A percentile compares a stretch with the other conserved stretches of the same genome.
phyloP scores from a whole-genome alignment of 2,329 filamentous ascomycete genomes.

The Fusarium duplospermum region DNA sequence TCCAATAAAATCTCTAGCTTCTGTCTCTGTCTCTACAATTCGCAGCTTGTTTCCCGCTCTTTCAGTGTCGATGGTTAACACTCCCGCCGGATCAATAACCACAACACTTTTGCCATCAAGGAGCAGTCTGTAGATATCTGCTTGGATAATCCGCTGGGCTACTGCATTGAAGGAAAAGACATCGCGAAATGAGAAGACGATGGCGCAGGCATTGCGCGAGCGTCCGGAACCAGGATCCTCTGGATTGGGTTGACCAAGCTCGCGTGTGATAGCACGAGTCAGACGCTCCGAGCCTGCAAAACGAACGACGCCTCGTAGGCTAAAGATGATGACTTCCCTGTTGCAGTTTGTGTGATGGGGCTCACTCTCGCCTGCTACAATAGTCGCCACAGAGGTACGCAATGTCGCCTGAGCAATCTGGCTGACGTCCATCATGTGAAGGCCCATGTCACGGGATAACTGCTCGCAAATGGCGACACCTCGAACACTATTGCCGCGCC shows the following conservation, averaged over 20 bases:
- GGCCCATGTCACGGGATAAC: conserved; percentile 48
- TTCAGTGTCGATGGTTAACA: conserved; percentile 38
- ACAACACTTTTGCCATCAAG: conserved; percentile 43
- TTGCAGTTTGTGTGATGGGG: conserved; percentile 43
- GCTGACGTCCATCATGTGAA: conserved; percentile 52
- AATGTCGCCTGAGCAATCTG: conserved; percentile 47
- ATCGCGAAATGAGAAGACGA: conserved; percentile 49
- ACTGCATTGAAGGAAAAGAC: conserved; percentile 47
- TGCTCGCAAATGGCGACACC: conserved; percentile 49
- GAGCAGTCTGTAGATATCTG: conserved; percentile 43
- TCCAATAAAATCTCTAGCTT: conserved; percentile 45
- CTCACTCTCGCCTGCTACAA: conserved; percentile 42
- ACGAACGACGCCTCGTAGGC: conserved; percentile 48
- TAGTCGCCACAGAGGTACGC: conserved; percentile 45
- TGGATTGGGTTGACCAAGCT: conserved; percentile 37
- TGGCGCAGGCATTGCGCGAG: conserved; percentile 43
- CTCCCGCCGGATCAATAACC: conserved; percentile 45
- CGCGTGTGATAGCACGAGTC: conserved; percentile 46
- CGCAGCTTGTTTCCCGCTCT: conserved; percentile 16
- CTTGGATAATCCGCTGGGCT: conserved; percentile 45
- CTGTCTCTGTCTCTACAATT: conserved; percentile 42
- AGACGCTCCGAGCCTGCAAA: conserved; percentile 50
- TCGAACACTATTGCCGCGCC: conserved; percentile 48
- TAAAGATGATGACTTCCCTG: conserved; percentile 48
- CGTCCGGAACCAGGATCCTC: conserved; percentile 44